A percentile compares a stretch with the other conserved stretches of the same genome.
phyloP scores from a whole-genome alignment of 169 alveolate genomes.

The Plasmodium falciparum region DNA sequence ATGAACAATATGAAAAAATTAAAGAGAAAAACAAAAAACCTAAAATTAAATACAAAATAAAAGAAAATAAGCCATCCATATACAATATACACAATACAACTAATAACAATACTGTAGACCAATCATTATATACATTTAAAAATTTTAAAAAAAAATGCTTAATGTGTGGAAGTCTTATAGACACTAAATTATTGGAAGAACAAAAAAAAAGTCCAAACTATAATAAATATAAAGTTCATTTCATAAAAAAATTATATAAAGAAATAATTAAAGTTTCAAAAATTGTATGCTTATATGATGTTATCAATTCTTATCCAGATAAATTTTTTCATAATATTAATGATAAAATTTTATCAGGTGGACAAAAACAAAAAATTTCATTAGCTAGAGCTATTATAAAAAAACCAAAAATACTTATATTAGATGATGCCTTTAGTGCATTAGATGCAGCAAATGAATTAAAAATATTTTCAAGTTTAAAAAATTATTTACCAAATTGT shows the following conservation, averaged over 20 bases:
- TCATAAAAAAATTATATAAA: constrained; percentile 55
- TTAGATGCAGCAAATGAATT: constrained; percentile 83
- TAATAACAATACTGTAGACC: not conserved
- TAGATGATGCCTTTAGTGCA: constrained; percentile 94
- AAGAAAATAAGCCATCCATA: not conserved
- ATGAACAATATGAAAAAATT: not conserved
- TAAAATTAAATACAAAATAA: not conserved
- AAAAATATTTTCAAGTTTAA: constrained; percentile 77
- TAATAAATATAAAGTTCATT: constrained; percentile 62
- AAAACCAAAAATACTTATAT: constrained; percentile 83
- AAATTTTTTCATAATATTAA: constrained; percentile 63
- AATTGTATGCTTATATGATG: constrained; percentile 37
- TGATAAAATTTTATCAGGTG: constrained; percentile 83
- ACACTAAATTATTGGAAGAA: constrained; percentile 14
- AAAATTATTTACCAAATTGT: constrained; percentile 45
- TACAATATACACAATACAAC: too few species aligned
- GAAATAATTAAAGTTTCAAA: constrained; percentile 66
- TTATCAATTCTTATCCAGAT: constrained; percentile 44
- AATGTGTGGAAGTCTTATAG: constrained; percentile 37
- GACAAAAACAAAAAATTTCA: constrained; percentile 89
- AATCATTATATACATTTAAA: not conserved
- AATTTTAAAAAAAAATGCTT: constrained; percentile 28
- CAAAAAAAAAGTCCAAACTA: constrained; percentile 41
- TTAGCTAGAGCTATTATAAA: constrained; percentile 87
- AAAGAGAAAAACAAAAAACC: not conserved